These are phyloP conservation scores for Conringia planisiliqua DNA, from an alignment of 345 rosid species.

Conservation along the genomic window DNA sequence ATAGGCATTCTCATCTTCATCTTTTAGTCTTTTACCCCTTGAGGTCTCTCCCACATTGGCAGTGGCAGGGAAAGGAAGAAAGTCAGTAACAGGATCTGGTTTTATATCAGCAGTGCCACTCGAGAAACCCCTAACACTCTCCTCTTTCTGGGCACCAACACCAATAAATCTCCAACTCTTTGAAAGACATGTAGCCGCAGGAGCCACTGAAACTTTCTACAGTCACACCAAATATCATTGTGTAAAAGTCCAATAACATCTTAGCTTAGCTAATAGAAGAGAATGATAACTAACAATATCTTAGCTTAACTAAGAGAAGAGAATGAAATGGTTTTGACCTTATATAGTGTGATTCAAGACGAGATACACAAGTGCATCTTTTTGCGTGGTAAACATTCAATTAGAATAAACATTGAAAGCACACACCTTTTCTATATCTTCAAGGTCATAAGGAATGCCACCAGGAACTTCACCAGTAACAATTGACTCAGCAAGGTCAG, in stretches of 20 bases:
- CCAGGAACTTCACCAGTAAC: constrained; percentile 52
- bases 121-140: constrained; percentile 20
- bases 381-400: neutral
- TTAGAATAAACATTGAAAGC: neutral
- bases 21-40: constrained; percentile 67
- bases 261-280: neutral
- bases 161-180: constrained; percentile 26
- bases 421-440: constrained; percentile 30
- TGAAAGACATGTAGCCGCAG: constrained; percentile 15
- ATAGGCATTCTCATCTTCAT: constrained; percentile 41
- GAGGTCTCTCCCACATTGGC: constrained; percentile 37
- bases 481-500: constrained; percentile 75
- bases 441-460: neutral
- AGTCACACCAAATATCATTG: neutral
- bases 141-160: constrained; percentile 22
- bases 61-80: constrained; percentile 29
- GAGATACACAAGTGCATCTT: neutral
- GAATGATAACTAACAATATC: neutral
- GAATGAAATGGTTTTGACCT: neutral
- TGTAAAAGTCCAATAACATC: constrained; percentile 2
- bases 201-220: constrained; percentile 21
- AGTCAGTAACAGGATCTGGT: constrained; percentile 33
- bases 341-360: neutral
- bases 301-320: neutral
- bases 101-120: constrained; percentile 37